Evolutionary conservation across 108 stramenopile species (phyloP), one percentile per base, ranked within the genome.

Genomic region (Cylindrotheca fusiformis): DNA sequence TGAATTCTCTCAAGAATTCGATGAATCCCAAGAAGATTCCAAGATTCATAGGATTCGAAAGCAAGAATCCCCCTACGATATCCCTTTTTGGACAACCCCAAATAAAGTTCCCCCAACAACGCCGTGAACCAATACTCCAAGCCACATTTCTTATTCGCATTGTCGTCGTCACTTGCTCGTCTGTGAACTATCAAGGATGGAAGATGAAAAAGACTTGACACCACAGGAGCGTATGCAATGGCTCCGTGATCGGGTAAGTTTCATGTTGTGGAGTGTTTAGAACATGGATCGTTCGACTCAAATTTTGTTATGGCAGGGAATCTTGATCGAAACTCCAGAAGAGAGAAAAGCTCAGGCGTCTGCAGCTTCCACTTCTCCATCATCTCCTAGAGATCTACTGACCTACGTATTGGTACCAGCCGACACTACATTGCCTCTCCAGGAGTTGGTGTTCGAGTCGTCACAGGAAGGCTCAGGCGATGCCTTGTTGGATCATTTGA

Each of bases 361-460:
- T n/a, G 61, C 59, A 12, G 25, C 14, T 36, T 62, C 27, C 22
- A 55, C 50, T 49, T 12, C 5, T 27, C 8, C 46, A 68, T 23
- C 49, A 62, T 18, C 27, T 32, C 26, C 55, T n/a, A 45, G 17
- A 21, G 52, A 36, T 22, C n/a, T 33, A 27, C 44, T 67, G 4
- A 63, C 77, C 28, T 88, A 78, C 55, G 86, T 83, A 0, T 71
- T 55, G 31, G 41, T 88, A 32, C 87, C 87, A 17, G 74, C 80
- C n/a, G 87, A 88, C 63, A 62, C 64, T 12, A 51, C 81, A 0
- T 58, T 69, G 32, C 77, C 79, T 0, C 58, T 88, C n/a, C 14
- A 64, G 45, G 58, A 71, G 54, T 55, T 77, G 33, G 52, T 33
- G 1, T 44, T 80, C 24, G 71, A 71, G 12, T 50, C 10, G 1